Conservation (phyloP, 768 basidiomycete genomes). For the Leccinum imitatum region DNA sequence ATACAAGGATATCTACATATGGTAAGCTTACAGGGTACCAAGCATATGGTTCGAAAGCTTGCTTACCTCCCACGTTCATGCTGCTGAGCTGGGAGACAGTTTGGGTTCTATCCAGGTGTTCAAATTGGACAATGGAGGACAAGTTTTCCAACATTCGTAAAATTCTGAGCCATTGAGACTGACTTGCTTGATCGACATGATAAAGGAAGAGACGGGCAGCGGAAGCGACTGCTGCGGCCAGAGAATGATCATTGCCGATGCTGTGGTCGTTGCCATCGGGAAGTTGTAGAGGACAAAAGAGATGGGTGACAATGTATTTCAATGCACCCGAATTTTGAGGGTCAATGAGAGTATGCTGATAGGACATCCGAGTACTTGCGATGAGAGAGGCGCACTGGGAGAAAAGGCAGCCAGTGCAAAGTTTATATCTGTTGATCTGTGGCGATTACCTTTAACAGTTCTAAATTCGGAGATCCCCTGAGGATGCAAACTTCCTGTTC, state of each 20-base stretch:
- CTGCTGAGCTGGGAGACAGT: conserved; percentile 6
- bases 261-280: conserved; percentile 32
- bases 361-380: background rate
- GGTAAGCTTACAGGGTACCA: background rate
- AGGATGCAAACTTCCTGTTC: no score
- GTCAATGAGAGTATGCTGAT: conserved; percentile 1
- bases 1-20: conserved; percentile 35
- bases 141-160: background rate
- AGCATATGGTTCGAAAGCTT: background rate
- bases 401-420: background rate
- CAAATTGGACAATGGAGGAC: conserved; percentile 7
- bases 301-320: conserved; percentile 37
- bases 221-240: conserved; percentile 22
- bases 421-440: background rate
- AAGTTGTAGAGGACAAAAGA: conserved; percentile 41
- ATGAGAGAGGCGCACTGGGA: background rate
- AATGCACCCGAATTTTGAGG: background rate
- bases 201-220: conserved; percentile 19
- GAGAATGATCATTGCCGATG: conserved; percentile 23
- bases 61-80: conserved; percentile 13
- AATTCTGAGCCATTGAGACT: background rate
- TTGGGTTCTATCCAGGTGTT: conserved; percentile 10
- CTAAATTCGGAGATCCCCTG: background rate
- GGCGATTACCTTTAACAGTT: background rate
- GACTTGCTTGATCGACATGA: background rate